Conservation (phyloP, 495 filamentous ascomycete species). For the Neurospora sp. region DNA sequence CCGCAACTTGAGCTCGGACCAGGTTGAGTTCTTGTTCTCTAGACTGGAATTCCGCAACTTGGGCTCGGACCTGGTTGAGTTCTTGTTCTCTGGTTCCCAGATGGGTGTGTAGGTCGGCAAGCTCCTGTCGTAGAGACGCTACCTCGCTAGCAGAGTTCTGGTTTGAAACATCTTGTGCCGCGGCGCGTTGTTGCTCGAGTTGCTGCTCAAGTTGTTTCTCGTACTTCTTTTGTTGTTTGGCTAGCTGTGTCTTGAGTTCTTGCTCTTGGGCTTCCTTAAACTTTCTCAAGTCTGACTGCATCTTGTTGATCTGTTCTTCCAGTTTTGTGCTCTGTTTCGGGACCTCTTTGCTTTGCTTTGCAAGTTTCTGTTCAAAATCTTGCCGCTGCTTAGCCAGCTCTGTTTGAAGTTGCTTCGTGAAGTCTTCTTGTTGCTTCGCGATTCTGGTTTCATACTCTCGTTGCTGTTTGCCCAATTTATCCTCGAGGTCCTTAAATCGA, state of each 20-base stretch:
- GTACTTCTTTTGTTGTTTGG: neutral
- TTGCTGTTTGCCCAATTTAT: neutral
- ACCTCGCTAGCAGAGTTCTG: neutral
- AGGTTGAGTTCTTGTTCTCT: neutral
- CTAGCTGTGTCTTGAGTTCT: neutral
- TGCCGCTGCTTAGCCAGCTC: slow-evolving; percentile 1
- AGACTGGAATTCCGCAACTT: neutral
- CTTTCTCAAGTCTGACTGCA: slow-evolving; percentile 1
- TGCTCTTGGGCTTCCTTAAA: neutral
- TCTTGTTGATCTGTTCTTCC: neutral
- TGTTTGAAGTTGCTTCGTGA: slow-evolving; percentile 1
- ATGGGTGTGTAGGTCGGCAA: neutral
- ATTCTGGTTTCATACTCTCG: neutral
- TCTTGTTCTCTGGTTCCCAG: neutral
- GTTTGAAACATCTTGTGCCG: neutral
- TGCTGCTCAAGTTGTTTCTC: neutral
- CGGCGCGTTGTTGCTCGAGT: neutral
- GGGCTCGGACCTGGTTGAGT: neutral
- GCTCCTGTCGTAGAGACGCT: neutral
- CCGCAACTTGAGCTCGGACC: neutral
- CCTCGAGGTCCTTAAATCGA: neutral
- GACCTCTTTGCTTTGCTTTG: neutral
- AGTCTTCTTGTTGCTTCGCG: neutral
- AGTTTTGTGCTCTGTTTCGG: slow-evolving; percentile 3
- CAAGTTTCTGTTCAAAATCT: neutral